These are phyloP conservation scores for Earliella scabrosa DNA, from an alignment of 1,284 basidiomycete genomes.

Conservation along the genomic window DNA sequence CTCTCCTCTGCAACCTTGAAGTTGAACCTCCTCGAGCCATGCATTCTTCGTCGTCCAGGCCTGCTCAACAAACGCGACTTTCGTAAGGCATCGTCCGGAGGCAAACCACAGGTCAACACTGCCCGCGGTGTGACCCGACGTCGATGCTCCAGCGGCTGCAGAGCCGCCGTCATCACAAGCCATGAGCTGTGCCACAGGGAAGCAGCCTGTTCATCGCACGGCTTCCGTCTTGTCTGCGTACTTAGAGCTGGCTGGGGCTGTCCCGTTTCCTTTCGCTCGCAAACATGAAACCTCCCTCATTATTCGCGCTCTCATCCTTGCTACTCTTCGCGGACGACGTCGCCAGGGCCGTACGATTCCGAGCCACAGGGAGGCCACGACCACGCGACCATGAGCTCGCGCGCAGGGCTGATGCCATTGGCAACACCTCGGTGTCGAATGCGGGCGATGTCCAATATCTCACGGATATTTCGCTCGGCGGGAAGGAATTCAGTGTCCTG, in stretches of 20 bases:
- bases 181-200: constrained; percentile 11
- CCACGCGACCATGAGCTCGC: constrained; percentile 2
- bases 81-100: background rate
- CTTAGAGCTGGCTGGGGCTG: background rate
- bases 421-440: constrained; percentile 12
- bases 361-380: constrained; percentile 19
- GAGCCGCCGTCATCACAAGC: background rate
- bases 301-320: constrained; percentile 21
- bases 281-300: constrained; percentile 28
- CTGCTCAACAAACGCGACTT: too few species aligned
- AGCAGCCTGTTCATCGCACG: background rate
- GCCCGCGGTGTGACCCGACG: background rate
- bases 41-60: too few species aligned
- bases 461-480: constrained; percentile 54
- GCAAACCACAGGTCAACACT: background rate
- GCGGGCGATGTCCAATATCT: constrained; percentile 48
- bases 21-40: too few species aligned
- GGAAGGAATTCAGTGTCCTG: constrained; percentile 46
- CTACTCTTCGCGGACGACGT: constrained; percentile 26
- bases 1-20: too few species aligned
- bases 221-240: background rate
- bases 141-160: too few species aligned
- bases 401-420: constrained; percentile 4
- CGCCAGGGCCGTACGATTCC: constrained; percentile 27
- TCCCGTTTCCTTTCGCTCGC: background rate